Conservation (phyloP, 306 rosid species). For the Lathyrus aphaca region DNA sequence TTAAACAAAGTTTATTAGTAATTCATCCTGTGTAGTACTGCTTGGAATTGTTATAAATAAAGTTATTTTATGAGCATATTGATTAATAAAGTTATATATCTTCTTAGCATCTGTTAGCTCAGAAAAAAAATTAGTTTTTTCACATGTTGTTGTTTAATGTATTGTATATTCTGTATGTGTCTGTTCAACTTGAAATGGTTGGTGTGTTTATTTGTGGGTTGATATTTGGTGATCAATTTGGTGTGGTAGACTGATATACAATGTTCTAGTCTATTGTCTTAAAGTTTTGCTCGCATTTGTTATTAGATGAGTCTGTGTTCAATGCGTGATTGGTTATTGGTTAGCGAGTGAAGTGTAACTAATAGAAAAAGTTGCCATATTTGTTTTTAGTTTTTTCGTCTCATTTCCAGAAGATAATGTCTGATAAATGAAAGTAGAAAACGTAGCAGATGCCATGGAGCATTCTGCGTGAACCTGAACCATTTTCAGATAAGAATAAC, state of each 20-base stretch:
- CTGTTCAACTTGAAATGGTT: slow-evolving; percentile 3
- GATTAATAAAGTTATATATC: slow-evolving; percentile 6
- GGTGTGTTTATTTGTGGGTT: not conserved
- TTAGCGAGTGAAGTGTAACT: not conserved
- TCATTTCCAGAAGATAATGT: not conserved
- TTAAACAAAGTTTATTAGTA: slow-evolving; percentile 26
- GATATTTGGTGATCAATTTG: slow-evolving; percentile 2
- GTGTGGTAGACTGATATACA: slow-evolving; percentile 17
- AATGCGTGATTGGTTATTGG: not conserved
- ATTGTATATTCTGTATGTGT: not conserved
- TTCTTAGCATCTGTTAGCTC: not conserved
- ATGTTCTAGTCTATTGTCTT: not conserved
- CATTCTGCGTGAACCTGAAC: not conserved
- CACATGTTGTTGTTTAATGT: not conserved
- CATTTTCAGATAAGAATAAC: not conserved
- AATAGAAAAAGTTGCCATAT: not conserved
- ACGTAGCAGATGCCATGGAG: slow-evolving; percentile 1
- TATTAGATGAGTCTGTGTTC: not conserved
- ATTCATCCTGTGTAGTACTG: not conserved
- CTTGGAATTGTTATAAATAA: not conserved
- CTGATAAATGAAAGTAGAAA: not conserved
- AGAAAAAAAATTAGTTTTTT: not conserved
- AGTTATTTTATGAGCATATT: not conserved
- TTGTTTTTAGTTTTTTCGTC: not conserved
- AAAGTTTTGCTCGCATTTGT: not conserved